Conservation (phyloP, 1,139 yeast genomes). For the Candida smagusa region DNA sequence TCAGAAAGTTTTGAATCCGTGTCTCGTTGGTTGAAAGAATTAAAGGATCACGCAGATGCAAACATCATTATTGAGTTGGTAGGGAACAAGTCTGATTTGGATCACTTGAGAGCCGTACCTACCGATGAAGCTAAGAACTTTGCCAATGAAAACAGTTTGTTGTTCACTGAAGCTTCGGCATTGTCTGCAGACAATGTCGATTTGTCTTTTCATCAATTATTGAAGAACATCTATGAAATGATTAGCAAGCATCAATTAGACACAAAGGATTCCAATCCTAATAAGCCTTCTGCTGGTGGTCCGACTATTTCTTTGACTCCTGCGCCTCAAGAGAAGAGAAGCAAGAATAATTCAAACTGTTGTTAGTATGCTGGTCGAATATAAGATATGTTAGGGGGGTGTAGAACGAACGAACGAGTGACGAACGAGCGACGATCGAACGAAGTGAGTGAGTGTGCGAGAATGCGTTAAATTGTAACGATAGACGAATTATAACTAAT, state of each 20-base stretch:
- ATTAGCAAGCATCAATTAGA: conserved; percentile 85
- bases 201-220: conserved; percentile 85
- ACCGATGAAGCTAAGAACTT: conserved; percentile 96
- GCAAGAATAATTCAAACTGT: conserved; percentile 62
- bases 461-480: too few relatives aligned
- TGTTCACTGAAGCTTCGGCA: conserved; percentile 97
- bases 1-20: conserved; percentile 92
- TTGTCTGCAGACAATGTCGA: conserved; percentile 94
- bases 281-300: conserved; percentile 58
- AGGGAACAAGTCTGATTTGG: conserved; percentile 91
- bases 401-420: too few relatives aligned
- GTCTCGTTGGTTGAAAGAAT: conserved; percentile 91
- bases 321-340: conserved; percentile 77
- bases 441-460: too few relatives aligned
- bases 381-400: neutral
- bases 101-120: conserved; percentile 94
- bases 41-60: conserved; percentile 95
- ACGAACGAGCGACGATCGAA: too few relatives aligned
- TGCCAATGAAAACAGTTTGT: conserved; percentile 87
- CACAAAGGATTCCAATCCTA: conserved; percentile 51
- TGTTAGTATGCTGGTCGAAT: conserved; percentile 36
- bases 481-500: too few relatives aligned
- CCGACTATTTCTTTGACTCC: conserved; percentile 93
- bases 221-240: conserved; percentile 91
- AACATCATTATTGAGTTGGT: conserved; percentile 95